Conservation (phyloP, 2,329 filamentous ascomycete genomes). For the Pseudogymnoascus sp. region DNA sequence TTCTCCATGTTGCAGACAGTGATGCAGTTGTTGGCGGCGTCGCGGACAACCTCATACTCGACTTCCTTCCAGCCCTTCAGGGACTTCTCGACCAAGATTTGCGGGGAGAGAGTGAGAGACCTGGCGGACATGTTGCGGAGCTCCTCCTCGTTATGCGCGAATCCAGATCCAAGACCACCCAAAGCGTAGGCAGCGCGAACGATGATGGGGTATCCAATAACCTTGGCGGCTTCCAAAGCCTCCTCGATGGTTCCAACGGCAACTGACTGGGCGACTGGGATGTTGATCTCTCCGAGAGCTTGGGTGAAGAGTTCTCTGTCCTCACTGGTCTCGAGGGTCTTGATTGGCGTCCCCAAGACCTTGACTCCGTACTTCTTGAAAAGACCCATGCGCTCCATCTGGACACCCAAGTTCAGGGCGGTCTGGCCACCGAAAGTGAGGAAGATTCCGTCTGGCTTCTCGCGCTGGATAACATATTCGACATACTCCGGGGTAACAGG, state of each 20-base stretch:
- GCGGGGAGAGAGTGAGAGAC: slow-evolving; percentile 86
- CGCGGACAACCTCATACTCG: slow-evolving; percentile 96
- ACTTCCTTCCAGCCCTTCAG: slow-evolving; percentile 99
- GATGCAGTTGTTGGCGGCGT: slow-evolving; percentile 97
- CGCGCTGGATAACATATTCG: slow-evolving; percentile 92
- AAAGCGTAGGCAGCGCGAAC: slow-evolving; percentile 95
- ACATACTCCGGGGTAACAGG: slow-evolving; percentile 98
- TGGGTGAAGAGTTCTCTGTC: slow-evolving; percentile 95
- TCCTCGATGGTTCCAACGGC: slow-evolving; percentile 89
- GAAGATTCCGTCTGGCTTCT: slow-evolving; percentile 94
- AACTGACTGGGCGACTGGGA: slow-evolving; percentile 93
- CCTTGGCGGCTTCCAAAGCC: slow-evolving; percentile 77
- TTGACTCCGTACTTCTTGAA: slow-evolving; percentile 94
- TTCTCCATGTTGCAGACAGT: slow-evolving; percentile 98
- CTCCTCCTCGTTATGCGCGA: slow-evolving; percentile 90
- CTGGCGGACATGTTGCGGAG: slow-evolving; percentile 87
- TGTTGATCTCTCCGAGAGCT: slow-evolving; percentile 93
- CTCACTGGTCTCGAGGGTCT: slow-evolving; percentile 89
- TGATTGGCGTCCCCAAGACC: slow-evolving; percentile 90
- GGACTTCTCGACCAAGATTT: slow-evolving; percentile 97
- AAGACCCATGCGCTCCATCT: slow-evolving; percentile 93
- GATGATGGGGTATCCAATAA: slow-evolving; percentile 94
- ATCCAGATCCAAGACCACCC: slow-evolving; percentile 91
- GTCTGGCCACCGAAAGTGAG: slow-evolving; percentile 97
- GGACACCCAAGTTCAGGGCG: slow-evolving; percentile 89